Evolutionary conservation across 2,329 filamentous ascomycete genomes (phyloP).

Genomic region (Sordariomycetes sp.): DNA sequence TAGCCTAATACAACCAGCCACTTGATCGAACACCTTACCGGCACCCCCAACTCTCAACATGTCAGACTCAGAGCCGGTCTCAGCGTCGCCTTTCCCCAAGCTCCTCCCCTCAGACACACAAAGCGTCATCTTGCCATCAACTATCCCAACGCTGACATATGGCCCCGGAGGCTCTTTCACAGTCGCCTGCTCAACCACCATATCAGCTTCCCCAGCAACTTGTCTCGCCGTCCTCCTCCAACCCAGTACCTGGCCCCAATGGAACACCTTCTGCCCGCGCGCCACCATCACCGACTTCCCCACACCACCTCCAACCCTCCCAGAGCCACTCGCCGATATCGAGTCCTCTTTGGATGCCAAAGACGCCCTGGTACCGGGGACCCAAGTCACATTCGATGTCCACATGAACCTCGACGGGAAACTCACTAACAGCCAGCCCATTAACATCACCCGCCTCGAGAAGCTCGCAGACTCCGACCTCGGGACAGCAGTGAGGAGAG

Average conservation of each 20-base stretch:
- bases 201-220: slow-evolving; percentile 17
- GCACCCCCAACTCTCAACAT: not conserved
- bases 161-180: slow-evolving; percentile 15
- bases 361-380: slow-evolving; percentile 15
- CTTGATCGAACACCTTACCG: too few relatives aligned
- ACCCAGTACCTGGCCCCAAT: slow-evolving; percentile 16
- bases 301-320: slow-evolving; percentile 5
- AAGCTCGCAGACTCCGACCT: slow-evolving; percentile 9
- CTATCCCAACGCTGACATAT: slow-evolving; percentile 16
- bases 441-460: slow-evolving; percentile 17
- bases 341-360: not conserved
- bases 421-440: slow-evolving; percentile 8
- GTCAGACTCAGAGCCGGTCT: not conserved
- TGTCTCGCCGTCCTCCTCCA: slow-evolving; percentile 17
- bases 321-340: slow-evolving; percentile 2
- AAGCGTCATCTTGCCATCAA: slow-evolving; percentile 7
- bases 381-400: slow-evolving; percentile 18
- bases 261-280: slow-evolving; percentile 20
- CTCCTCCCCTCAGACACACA: slow-evolving; percentile 10
- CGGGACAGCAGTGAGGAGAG: slow-evolving; percentile 11
- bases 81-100: not conserved
- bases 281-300: slow-evolving; percentile 12
- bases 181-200: slow-evolving; percentile 17
- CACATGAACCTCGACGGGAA: slow-evolving; percentile 14
- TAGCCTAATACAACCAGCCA: too few relatives aligned